These are phyloP conservation scores for Endoconidiophora polonica DNA, from an alignment of 2,329 filamentous ascomycete species.

Conservation along the genomic window DNA sequence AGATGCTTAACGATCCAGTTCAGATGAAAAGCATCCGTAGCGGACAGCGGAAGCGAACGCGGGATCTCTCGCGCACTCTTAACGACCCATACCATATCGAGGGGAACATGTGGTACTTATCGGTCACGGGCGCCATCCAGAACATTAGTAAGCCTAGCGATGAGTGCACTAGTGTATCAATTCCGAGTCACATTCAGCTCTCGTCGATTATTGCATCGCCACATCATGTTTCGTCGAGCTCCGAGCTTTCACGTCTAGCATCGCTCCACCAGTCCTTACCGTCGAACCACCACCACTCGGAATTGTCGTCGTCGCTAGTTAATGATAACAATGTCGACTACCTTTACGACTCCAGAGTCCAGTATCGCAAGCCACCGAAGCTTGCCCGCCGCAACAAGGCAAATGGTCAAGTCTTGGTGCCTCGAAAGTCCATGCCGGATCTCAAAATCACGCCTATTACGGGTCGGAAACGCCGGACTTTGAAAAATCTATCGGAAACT, in stretches of 20 bases:
- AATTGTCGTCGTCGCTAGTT: background rate
- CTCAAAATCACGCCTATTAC: background rate
- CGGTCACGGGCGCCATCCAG: conserved; percentile 4
- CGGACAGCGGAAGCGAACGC: too few relatives aligned
- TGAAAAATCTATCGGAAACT: conserved; percentile 4
- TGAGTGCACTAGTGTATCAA: background rate
- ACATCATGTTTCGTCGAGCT: background rate
- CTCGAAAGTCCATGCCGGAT: background rate
- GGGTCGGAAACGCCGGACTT: background rate
- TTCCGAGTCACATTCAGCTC: too few relatives aligned
- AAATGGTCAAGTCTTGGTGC: too few relatives aligned
- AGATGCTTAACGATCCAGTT: too few relatives aligned
- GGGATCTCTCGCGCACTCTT: background rate
- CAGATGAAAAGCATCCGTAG: too few relatives aligned
- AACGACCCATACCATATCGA: background rate
- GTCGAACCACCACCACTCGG: background rate
- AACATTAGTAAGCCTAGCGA: background rate
- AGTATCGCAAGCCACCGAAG: conserved; percentile 1
- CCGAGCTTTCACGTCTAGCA: background rate
- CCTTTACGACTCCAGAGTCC: background rate
- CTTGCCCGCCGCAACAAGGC: background rate
- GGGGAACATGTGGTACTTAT: conserved; percentile 4
- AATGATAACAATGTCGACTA: conserved; percentile 1
- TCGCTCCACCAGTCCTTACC: background rate
- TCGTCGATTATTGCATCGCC: too few relatives aligned